Evolutionary conservation across 805 yeast species (phyloP).

Genomic region (Starmerella etchellsii): DNA sequence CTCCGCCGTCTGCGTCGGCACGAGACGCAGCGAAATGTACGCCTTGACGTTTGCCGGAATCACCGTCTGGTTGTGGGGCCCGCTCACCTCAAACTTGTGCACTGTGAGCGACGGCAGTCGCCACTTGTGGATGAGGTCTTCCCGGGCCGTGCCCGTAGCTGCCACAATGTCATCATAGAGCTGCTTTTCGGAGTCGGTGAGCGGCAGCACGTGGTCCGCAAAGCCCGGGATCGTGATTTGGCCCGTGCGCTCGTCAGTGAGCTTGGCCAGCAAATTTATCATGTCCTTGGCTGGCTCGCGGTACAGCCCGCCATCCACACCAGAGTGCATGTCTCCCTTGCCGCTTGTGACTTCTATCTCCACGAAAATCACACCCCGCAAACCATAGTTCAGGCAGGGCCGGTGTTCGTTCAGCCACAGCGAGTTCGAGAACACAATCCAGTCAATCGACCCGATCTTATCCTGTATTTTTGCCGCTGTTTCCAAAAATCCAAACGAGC

Average conservation of each 20-base stretch:
- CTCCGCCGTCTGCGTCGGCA: conserved; percentile 70
- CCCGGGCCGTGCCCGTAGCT: conserved; percentile 28
- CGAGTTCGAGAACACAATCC: conserved; percentile 81
- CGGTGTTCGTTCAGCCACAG: conserved; percentile 83
- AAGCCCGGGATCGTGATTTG: conserved; percentile 53
- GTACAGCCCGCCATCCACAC: conserved; percentile 87
- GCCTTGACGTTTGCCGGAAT: conserved; percentile 75
- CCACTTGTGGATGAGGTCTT: conserved; percentile 68
- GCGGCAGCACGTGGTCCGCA: conserved; percentile 49
- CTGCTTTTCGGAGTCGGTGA: conserved; percentile 44
- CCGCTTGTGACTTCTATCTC: conserved; percentile 58
- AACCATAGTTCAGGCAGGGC: conserved; percentile 89
- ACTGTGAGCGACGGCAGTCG: conserved; percentile 77
- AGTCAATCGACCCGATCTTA: conserved; percentile 64
- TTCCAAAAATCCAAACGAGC: conserved; percentile 71
- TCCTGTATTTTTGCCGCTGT: conserved; percentile 38
- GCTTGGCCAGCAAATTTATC: conserved; percentile 52
- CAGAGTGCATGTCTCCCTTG: conserved; percentile 84
- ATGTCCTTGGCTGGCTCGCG: conserved; percentile 84
- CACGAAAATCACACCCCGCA: conserved; percentile 81
- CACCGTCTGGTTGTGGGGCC: conserved; percentile 80
- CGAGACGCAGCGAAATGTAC: conserved; percentile 68
- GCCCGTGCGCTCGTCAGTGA: conserved; percentile 42
- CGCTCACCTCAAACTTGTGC: conserved; percentile 74
- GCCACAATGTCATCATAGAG: conserved; percentile 48